phyloP scores from a whole-genome alignment of 352 stramenopile genomes.

The Globisporangium acanthophoron region DNA sequence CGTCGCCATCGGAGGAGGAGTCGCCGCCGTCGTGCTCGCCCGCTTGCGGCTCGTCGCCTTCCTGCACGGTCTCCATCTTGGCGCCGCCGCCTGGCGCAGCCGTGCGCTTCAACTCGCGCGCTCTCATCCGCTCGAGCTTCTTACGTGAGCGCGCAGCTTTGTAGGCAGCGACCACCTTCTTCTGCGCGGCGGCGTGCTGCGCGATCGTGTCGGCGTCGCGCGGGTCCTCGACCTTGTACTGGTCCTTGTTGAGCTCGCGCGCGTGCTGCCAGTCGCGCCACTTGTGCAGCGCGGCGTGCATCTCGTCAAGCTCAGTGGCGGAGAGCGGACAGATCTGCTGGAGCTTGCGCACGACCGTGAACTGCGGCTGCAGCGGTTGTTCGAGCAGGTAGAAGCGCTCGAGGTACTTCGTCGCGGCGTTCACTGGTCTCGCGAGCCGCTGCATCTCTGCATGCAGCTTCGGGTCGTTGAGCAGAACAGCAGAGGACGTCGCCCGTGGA shows the following conservation, averaged over 20 bases:
- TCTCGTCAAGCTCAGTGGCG: conserved; percentile 22
- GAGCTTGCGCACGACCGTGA: conserved; percentile 42
- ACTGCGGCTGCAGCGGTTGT: conserved; percentile 15
- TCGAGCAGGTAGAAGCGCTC: conserved; percentile 13
- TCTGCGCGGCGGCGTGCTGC: conserved; percentile 46
- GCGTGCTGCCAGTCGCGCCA: conserved; percentile 49
- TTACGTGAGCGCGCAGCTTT: conserved; percentile 57
- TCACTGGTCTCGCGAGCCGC: conserved; percentile 30
- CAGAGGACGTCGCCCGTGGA: no score
- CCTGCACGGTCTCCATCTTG: conserved; percentile 66
- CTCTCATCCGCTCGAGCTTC: conserved; percentile 55
- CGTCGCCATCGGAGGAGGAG: conserved; percentile 26
- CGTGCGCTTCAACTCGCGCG: conserved; percentile 30
- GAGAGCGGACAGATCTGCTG: conserved; percentile 39
- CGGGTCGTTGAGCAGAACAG: conserved; percentile 33
- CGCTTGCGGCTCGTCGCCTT: conserved; percentile 31
- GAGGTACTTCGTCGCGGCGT: conserved; percentile 40
- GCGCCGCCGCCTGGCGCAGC: conserved; percentile 8
- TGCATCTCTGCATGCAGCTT: conserved; percentile 30
- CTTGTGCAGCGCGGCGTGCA: conserved; percentile 28
- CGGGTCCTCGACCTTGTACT: conserved; percentile 60
- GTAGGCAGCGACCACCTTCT: conserved; percentile 61
- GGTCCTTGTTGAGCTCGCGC: conserved; percentile 56
- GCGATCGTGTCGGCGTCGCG: conserved; percentile 42
- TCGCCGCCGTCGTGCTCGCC: conserved; percentile 22